These are phyloP conservation scores for Dioscorea zingiberensis DNA, from an alignment of 106 monocot genomes.

Conservation along the genomic window DNA sequence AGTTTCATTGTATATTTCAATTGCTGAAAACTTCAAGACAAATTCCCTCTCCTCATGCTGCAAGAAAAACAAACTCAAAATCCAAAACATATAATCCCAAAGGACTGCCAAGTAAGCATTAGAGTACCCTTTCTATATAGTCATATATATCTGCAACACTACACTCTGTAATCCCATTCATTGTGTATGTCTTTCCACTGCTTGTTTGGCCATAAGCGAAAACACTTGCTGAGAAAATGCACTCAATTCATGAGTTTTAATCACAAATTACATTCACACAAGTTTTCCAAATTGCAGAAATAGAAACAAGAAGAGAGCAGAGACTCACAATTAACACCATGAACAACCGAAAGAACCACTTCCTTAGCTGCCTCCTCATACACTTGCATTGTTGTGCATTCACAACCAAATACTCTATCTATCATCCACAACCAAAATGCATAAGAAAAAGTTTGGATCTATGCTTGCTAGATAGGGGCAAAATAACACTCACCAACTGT, in stretches of 20 bases:
- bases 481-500: conserved; percentile 43
- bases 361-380: conserved; percentile 74
- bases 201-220: conserved; percentile 86
- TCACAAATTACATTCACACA: no score
- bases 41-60: conserved; percentile 69
- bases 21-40: conserved; percentile 62
- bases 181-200: conserved; percentile 81
- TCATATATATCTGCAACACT: conserved; percentile 62
- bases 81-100: background rate
- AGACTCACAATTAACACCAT: conserved; percentile 62
- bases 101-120: background rate
- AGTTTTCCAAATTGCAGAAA: background rate
- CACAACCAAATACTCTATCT: conserved; percentile 61
- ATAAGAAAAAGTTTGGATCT: background rate
- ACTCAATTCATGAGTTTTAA: no score
- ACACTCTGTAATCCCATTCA: conserved; percentile 69
- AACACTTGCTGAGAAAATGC: conserved; percentile 47
- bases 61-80: conserved; percentile 1
- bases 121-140: conserved; percentile 52
- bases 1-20: conserved; percentile 81
- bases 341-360: conserved; percentile 67
- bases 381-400: conserved; percentile 51
- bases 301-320: background rate
- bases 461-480: background rate
- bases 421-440: background rate